Evolutionary conservation across 2,329 filamentous ascomycete genomes (phyloP), one percentile per base, ranked within the genome.

Genomic region (Penicillium sclerotigenum): DNA sequence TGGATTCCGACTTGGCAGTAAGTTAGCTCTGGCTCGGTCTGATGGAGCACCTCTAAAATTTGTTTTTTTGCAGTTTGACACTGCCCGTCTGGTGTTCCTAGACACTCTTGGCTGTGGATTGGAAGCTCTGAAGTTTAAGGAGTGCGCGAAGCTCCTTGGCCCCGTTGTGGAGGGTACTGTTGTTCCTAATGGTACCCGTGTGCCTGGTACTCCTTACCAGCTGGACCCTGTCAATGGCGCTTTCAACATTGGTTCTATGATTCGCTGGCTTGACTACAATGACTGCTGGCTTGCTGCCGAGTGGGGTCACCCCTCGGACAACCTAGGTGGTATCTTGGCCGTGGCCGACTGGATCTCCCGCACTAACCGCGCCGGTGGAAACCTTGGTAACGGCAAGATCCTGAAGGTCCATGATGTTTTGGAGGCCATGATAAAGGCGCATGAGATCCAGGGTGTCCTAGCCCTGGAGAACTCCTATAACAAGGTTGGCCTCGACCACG

Each of bases 241-340:
- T 62, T 97, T 99, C 85, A 97, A 97, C 83, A 97, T 99, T 68
- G 94, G 94, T 68, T 89, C 94, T 70, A 96, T 96, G 88, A 96
- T 99, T 80, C 85, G 94, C 73, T 99, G 94, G 94, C 85, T 99
- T 70, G 94, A 99, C 81, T 99, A 97, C 85, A 99, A 99, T 77
- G 94, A 99, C 84, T 97, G 94, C 85, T 99, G 93, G 94, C 83
- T 97, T 62, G 94, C 93, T 42, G 94, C 94, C 54, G 94, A 99
- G 80, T 99, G 94, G 94, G 94, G 94, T 57, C 94, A 99, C 77
- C 94, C 94, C 60, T 97, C 92, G 5, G 94, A 99, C 81, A 99
- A 99, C 82, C 78, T 99, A 66, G 94, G 94, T 61, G 94, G 93
- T 69, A 99, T 99, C 73, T 85, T 99, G 60, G 91, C 93, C 45